A percentile compares a stretch with the other conserved stretches of the same genome.
These are phyloP conservation scores for Chlorella variabilis DNA, from an alignment of 163 green algal genomes.

Conservation along the genomic window DNA sequence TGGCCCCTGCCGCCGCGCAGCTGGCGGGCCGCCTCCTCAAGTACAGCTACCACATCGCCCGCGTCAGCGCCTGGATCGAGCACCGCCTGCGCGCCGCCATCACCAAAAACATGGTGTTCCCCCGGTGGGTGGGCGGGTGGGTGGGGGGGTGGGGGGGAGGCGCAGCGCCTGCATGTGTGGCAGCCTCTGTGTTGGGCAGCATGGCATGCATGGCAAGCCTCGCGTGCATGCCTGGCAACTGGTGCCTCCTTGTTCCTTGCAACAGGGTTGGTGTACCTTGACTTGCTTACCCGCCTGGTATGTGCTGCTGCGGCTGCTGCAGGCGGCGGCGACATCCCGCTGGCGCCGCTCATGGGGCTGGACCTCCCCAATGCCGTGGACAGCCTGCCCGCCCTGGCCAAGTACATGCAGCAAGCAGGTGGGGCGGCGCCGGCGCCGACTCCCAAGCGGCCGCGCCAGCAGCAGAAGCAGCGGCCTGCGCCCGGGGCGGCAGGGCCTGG, in stretches of 20 bases:
- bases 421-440: neutral
- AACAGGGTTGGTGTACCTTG: no score
- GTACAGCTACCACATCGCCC: slow-evolving; percentile 51
- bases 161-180: no score
- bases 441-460: neutral
- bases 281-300: no score
- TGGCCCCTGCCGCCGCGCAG: slow-evolving; percentile 31
- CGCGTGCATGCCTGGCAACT: no score
- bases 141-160: no score
- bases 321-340: slow-evolving; percentile 23
- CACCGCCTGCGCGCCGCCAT: slow-evolving; percentile 55
- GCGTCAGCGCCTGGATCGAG: slow-evolving; percentile 59
- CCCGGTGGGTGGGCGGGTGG: slow-evolving; percentile 11
- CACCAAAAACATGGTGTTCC: slow-evolving; percentile 66
- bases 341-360: slow-evolving; percentile 6
- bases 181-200: no score
- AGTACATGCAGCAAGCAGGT: slow-evolving; percentile 10
- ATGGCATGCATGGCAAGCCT: no score
- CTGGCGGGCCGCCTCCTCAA: slow-evolving; percentile 62
- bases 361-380: slow-evolving; percentile 16
- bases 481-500: neutral
- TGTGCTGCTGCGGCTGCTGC: no score
- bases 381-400: neutral
- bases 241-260: no score
- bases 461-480: neutral